phyloP scores from a whole-genome alignment of 1,139 yeast species.

The Pichia sp. region DNA sequence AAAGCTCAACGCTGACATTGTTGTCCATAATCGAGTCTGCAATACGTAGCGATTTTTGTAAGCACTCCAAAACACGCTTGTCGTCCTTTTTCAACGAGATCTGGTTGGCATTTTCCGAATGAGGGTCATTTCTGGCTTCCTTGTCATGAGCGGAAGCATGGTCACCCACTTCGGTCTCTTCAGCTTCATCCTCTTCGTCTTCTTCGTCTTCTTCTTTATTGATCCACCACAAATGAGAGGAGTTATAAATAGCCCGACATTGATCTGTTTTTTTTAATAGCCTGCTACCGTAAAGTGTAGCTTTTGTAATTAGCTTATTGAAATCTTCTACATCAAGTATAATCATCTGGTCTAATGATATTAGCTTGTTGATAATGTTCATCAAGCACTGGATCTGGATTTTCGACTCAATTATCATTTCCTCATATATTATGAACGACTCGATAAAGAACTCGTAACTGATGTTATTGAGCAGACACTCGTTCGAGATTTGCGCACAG shows the following conservation, averaged over 20 bases:
- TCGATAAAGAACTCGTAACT: slow-evolving; percentile 90
- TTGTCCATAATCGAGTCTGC: slow-evolving; percentile 94
- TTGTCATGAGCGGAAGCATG: too few species aligned
- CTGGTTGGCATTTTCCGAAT: slow-evolving; percentile 17
- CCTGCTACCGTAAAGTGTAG: slow-evolving; percentile 85
- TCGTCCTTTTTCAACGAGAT: slow-evolving; percentile 46
- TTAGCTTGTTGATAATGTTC: slow-evolving; percentile 57
- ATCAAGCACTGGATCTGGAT: slow-evolving; percentile 48
- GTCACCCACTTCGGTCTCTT: slow-evolving; percentile 17
- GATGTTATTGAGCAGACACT: slow-evolving; percentile 56
- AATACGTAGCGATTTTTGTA: slow-evolving; percentile 73
- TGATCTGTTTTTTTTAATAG: slow-evolving; percentile 89
- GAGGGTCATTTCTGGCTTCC: neutral
- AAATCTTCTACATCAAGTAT: slow-evolving; percentile 51
- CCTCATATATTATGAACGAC: slow-evolving; percentile 85
- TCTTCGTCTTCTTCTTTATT: slow-evolving; percentile 41
- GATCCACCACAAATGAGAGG: slow-evolving; percentile 96
- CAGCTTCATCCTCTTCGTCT: slow-evolving; percentile 11
- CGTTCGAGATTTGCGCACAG: slow-evolving; percentile 73
- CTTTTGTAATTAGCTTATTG: slow-evolving; percentile 75
- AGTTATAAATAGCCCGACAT: slow-evolving; percentile 82
- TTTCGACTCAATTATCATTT: slow-evolving; percentile 61
- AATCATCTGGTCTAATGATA: slow-evolving; percentile 52
- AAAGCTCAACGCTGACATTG: slow-evolving; percentile 70
- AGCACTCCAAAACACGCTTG: slow-evolving; percentile 61